A percentile compares a stretch with the other conserved stretches of the same genome.
phyloP scores from a whole-genome alignment of 148 eudicot species.

The Limonium bicolor region DNA sequence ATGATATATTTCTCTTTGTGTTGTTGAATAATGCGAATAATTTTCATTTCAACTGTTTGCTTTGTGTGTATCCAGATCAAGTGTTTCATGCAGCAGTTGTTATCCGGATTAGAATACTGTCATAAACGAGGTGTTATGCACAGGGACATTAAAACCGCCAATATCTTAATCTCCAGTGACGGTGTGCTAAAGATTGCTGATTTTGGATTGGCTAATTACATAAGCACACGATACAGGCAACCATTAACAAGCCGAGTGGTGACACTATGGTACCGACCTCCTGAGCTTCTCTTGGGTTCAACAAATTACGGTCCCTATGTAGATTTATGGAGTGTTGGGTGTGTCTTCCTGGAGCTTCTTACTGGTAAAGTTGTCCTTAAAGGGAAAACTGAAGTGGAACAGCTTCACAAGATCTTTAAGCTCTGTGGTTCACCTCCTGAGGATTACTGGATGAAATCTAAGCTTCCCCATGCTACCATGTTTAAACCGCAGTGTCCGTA shows the following conservation, averaged over 20 bases:
- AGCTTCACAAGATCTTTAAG: constrained; percentile 85
- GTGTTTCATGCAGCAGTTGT: constrained; percentile 76
- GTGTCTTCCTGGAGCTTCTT: constrained; percentile 76
- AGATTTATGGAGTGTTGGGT: constrained; percentile 91
- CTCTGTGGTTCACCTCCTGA: constrained; percentile 92
- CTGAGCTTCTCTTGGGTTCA: constrained; percentile 79
- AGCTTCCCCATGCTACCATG: constrained; percentile 78
- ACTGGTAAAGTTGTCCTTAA: constrained; percentile 67
- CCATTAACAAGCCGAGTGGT: constrained; percentile 87
- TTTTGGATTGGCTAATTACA: constrained; percentile 72
- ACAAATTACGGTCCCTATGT: constrained; percentile 65
- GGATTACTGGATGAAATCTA: constrained; percentile 80
- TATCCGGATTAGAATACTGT: constrained; percentile 65
- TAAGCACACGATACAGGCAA: constrained; percentile 33
- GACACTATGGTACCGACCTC: constrained; percentile 96
- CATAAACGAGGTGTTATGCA: constrained; percentile 76
- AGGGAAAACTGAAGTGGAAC: constrained; percentile 95
- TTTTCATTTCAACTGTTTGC: no score
- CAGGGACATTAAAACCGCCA: constrained; percentile 74
- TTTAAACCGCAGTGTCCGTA: constrained; percentile 84
- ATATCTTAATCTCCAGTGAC: constrained; percentile 62
- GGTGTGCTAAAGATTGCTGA: constrained; percentile 77
- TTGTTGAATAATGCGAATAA: no score
- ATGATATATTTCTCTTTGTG: no score
- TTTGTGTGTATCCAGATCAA: constrained; percentile 88